Percentiles rank a stretch among this genome's conserved stretches.
These are phyloP conservation scores for Xerocomus brunneocitrinus DNA, from an alignment of 768 basidiomycete species.

Conservation along the genomic window DNA sequence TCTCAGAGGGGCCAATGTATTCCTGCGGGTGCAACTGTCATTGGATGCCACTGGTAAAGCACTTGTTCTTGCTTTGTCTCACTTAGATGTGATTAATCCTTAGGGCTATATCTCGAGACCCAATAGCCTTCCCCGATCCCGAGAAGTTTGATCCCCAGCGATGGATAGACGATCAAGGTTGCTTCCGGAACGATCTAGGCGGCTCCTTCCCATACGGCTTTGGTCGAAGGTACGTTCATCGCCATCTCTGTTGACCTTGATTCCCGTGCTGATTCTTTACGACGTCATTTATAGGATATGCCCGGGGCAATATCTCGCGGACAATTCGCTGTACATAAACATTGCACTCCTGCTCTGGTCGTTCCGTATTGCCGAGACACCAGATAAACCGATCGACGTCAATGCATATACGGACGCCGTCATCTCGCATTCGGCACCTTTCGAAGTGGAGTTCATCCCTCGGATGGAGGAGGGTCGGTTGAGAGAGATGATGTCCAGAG, in stretches of 20 bases:
- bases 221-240: slow-evolving; percentile 34
- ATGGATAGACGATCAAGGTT: slow-evolving; percentile 42
- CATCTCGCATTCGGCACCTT: slow-evolving; percentile 53
- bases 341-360: slow-evolving; percentile 59
- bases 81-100: background rate
- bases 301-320: slow-evolving; percentile 52
- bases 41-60: slow-evolving; percentile 17
- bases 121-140: slow-evolving; percentile 23
- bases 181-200: background rate
- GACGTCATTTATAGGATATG: slow-evolving; percentile 39
- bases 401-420: slow-evolving; percentile 52
- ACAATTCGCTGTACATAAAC: slow-evolving; percentile 51
- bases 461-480: background rate
- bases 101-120: slow-evolving; percentile 21
- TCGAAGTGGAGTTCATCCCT: slow-evolving; percentile 24
- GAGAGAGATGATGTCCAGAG: background rate
- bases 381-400: slow-evolving; percentile 48
- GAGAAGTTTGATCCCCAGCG: slow-evolving; percentile 46
- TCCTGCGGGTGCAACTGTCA: slow-evolving; percentile 18
- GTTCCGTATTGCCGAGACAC: slow-evolving; percentile 48
- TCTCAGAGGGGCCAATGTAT: slow-evolving; percentile 18
- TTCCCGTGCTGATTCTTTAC: background rate
- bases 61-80: background rate
- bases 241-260: background rate
- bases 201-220: slow-evolving; percentile 45